Base-by-base conservation (phyloP, 257 asterid genomes). In the Capsicum baccatum region DNA sequence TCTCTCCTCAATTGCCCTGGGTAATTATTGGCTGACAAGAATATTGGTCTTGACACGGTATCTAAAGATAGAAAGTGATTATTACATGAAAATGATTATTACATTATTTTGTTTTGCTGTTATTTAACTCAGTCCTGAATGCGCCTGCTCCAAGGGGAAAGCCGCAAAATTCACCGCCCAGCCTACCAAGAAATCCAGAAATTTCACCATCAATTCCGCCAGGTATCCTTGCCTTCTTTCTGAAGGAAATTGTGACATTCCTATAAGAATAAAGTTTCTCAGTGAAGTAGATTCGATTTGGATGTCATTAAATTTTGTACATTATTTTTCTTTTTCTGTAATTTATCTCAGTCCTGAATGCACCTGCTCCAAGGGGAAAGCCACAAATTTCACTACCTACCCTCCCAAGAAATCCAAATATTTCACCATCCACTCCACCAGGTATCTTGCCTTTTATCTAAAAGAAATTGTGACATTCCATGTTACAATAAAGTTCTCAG, bases 161-260 rank as follows among this genome's bases (percentile, higher is more conserved):
- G 83, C 87, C 86, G 17, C 84, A 81, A 62, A 71, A 89, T 82
- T 86, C 91, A 47, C 91, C 89, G 16, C 85, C 92, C 57, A 8
- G 87, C 35, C 78, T 19, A 78, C 50, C 86, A 56, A 84, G 83
- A 79, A 82, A 73, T 79, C 89, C 91, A 33, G 82, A 83, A 10
- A 89, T 83, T 84, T 89, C 91, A 64, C 90, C 90, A 42, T 86
- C 92, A 48, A 84, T 26, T 83, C 90, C 91, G 6, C 92, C 93
- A 58, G 91, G 93, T 89, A 35, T 19, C 44, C 87, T 59, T 85
- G n/a, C 35, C 59, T 63, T 63, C 33, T 26, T 54, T 54, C 64
- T 14, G 8, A 33, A 54, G 8, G 21, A 26, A 78, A 78, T 8
- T 52, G 64, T 54, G 64, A 54, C 54, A 69, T 15, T 16, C 50